Evolutionary conservation across 495 filamentous ascomycete genomes (phyloP).

Genomic region (Neurospora sublineolata): DNA sequence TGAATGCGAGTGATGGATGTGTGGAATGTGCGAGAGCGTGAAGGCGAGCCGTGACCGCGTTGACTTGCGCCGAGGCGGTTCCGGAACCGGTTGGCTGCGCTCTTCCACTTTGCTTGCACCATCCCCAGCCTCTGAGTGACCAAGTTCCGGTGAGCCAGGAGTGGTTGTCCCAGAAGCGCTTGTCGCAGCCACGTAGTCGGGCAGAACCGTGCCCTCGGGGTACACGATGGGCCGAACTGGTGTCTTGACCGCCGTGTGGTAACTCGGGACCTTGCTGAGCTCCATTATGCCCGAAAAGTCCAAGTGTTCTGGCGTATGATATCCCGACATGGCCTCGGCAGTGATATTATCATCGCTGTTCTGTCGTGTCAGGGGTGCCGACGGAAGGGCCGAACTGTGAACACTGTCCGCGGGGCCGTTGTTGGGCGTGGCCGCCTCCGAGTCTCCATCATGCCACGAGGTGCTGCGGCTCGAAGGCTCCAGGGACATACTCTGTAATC

Average conservation of each 20-base stretch:
- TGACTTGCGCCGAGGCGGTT: neutral
- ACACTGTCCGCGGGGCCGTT: slow-evolving; percentile 13
- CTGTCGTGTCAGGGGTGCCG: slow-evolving; percentile 40
- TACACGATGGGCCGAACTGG: slow-evolving; percentile 31
- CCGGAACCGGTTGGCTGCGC: neutral
- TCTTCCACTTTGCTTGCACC: neutral
- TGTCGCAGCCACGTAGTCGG: slow-evolving; percentile 32
- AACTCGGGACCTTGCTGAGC: slow-evolving; percentile 68
- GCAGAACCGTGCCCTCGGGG: slow-evolving; percentile 17
- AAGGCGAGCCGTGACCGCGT: neutral
- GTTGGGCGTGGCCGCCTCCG: slow-evolving; percentile 22
- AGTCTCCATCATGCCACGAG: slow-evolving; percentile 19
- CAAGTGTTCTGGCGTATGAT: slow-evolving; percentile 41
- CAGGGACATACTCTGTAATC: slow-evolving; percentile 48
- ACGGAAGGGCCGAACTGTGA: slow-evolving; percentile 20
- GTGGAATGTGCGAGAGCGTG: neutral
- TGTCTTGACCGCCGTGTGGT: slow-evolving; percentile 60
- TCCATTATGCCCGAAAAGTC: slow-evolving; percentile 52
- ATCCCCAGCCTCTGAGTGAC: neutral
- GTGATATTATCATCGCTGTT: slow-evolving; percentile 47
- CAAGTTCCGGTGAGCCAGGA: neutral
- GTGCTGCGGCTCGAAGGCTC: slow-evolving; percentile 24
- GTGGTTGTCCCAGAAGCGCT: slow-evolving; percentile 20
- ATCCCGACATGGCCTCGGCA: slow-evolving; percentile 6
- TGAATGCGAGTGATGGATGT: neutral